A percentile compares a stretch with the other conserved stretches of the same genome.
phyloP scores from a whole-genome alignment of 1,139 yeast species.

The Suhomyces chickasaworum region DNA sequence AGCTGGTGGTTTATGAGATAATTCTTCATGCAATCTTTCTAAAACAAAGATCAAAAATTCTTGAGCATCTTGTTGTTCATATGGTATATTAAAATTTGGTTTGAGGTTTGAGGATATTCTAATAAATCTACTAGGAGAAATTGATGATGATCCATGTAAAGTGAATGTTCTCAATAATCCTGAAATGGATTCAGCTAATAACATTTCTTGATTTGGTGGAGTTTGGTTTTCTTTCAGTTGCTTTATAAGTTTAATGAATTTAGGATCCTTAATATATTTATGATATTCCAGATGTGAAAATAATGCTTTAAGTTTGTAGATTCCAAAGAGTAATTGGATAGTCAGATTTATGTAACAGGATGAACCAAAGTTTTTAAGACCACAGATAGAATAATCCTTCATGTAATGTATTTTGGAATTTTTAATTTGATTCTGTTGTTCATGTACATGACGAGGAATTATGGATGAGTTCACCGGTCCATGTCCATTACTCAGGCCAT shows the following conservation, averaged over 20 bases:
- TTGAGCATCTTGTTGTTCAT: constrained; percentile 79
- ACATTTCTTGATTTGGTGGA: constrained; percentile 29
- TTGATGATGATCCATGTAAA: constrained; percentile 59
- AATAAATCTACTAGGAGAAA: constrained; percentile 66
- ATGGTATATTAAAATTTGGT: constrained; percentile 68
- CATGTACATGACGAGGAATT: constrained; percentile 21
- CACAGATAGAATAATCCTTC: constrained; percentile 57
- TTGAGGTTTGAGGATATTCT: constrained; percentile 54
- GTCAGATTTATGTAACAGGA: constrained; percentile 76
- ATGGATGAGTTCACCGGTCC: constrained; percentile 18
- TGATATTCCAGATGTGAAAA: constrained; percentile 47
- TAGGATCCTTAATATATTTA: constrained; percentile 39
- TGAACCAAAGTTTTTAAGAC: constrained; percentile 67
- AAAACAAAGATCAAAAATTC: constrained; percentile 68
- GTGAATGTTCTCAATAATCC: constrained; percentile 46
- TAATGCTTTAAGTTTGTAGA: constrained; percentile 41
- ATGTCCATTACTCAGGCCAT: constrained; percentile 2
- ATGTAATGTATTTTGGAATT: constrained; percentile 40
- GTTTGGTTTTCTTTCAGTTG: constrained; percentile 23
- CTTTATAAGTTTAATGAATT: constrained; percentile 24
- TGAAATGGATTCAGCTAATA: constrained; percentile 51
- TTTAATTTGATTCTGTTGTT: constrained; percentile 18
- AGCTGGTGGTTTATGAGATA: constrained; percentile 36
- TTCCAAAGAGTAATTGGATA: constrained; percentile 64
- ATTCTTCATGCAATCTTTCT: constrained; percentile 71